A percentile compares a stretch with the other conserved stretches of the same genome.
Conservation (phyloP, 129 eudicot species). For the Arctium lappa region DNA sequence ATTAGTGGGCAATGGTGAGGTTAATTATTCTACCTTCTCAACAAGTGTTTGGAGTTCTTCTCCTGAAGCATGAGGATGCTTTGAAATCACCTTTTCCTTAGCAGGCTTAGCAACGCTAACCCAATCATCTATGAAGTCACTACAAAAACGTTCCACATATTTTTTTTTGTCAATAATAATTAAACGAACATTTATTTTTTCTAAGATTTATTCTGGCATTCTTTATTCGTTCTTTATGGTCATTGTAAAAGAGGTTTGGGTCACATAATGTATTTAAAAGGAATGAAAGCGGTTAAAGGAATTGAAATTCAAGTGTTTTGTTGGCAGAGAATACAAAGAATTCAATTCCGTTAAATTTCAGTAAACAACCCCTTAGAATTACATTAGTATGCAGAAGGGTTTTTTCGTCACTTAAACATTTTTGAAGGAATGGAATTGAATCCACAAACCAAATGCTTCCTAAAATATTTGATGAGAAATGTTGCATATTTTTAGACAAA, state of each 20-base stretch:
- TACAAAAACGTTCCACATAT: background rate
- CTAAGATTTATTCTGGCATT: background rate
- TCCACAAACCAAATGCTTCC: background rate
- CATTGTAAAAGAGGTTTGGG: background rate
- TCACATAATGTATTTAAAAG: background rate
- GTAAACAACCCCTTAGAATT: too few relatives aligned
- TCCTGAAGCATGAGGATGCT: constrained; percentile 1
- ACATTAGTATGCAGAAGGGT: background rate
- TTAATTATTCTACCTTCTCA: constrained; percentile 20
- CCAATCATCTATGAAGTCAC: constrained; percentile 32
- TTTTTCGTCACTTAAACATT: background rate
- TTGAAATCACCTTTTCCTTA: constrained; percentile 16
- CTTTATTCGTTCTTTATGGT: background rate
- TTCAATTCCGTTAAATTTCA: background rate
- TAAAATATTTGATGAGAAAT: background rate
- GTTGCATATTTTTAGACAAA: background rate
- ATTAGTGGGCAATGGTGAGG: background rate
- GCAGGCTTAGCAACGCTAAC: constrained; percentile 28
- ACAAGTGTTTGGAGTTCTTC: constrained; percentile 23
- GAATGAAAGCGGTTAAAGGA: background rate
- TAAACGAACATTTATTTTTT: too few relatives aligned
- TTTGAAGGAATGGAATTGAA: background rate
- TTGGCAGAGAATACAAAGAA: background rate
- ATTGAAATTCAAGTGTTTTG: background rate
- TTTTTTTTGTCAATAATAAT: background rate